Evolutionary conservation across 805 yeast genomes (phyloP), one percentile per base, ranked within the genome.

Genomic region (Candida pini): DNA sequence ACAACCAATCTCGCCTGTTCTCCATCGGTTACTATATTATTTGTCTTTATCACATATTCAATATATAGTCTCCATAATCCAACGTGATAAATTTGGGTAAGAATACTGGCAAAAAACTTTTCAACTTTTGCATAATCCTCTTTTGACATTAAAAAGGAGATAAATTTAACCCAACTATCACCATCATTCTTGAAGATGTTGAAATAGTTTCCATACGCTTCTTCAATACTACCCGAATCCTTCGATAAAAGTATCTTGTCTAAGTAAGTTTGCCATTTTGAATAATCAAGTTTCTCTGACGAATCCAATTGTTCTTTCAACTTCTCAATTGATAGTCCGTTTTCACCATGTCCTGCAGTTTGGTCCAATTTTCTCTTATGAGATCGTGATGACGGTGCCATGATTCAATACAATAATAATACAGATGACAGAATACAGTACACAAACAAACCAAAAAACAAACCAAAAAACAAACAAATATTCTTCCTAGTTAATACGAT

Each of bases 61-160:
- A 92, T 71, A 56, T 90, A 90, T n/a, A 73, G 61, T 35, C 76
- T 67, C 81, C 95, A 90, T 18, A 90, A 59, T 17, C 72, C 71
- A 18, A 87, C 78, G 46, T 81, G 77, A 33, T 72, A 75, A 14
- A 79, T 70, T 21, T 68, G 66, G 2, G 78, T 69, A 28, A 89
- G 66, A 50, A 86, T 76, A 33, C 78, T 65, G 6, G 75, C 66
- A 47, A 87, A 81, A 15, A 86, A 56, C 29, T 66, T 64, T 50
- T 84, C 94, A 13, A 79, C 92, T 30, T 43, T 39, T 23, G 71
- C 68, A 50, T 76, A 76, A 44, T 84, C 89, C 33, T 78, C 81
- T 44, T 81, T 65, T 31, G 68, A 69, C 38, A 80, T 55, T 52
- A 80, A 85, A 46, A 71, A 73, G 34, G 75, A 73, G 38, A 84